Percentiles rank a stretch among this genome's conserved stretches.
Evolutionary conservation across 2,329 filamentous ascomycete genomes (phyloP).

Genomic region (Chaetomium olivaceum): DNA sequence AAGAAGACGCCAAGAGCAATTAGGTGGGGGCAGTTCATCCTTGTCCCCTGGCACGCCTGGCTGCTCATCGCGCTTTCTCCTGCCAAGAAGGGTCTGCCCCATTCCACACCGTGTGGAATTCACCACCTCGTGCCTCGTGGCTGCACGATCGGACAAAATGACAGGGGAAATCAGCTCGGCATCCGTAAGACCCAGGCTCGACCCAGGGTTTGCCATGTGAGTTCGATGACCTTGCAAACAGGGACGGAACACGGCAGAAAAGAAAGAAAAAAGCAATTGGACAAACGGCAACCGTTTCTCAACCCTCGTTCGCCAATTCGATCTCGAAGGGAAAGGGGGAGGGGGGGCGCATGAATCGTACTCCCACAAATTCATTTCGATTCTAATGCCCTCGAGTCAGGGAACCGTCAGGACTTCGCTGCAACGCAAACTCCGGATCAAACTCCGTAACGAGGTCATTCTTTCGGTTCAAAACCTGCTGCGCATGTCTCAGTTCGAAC

Average conservation of each 20-base stretch:
- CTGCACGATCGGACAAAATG: not conserved
- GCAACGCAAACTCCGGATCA: not conserved
- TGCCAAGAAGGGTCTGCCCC: not conserved
- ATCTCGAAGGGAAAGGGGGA: not conserved
- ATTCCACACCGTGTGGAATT: not conserved
- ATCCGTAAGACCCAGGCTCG: not conserved
- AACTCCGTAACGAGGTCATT: not conserved
- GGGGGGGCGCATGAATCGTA: not conserved
- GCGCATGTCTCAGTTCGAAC: not conserved
- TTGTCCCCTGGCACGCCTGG: not conserved
- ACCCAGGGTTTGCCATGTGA: conserved; percentile 9
- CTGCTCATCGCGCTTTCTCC: conserved; percentile 1
- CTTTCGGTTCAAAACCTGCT: not conserved
- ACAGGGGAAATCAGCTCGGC: not conserved
- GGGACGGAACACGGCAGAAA: not conserved
- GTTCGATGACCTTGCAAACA: conserved; percentile 1
- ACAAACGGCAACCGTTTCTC: not conserved
- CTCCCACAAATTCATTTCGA: not conserved
- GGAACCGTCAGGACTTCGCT: not conserved
- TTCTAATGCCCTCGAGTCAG: not conserved
- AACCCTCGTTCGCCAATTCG: not conserved
- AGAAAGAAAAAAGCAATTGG: not conserved
- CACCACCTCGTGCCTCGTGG: not conserved
- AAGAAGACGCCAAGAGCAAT: not conserved
- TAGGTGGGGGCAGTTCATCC: conserved; percentile 3